Evolutionary conservation across 1,139 yeast species (phyloP).

Genomic region (Candida sanyaensis): DNA sequence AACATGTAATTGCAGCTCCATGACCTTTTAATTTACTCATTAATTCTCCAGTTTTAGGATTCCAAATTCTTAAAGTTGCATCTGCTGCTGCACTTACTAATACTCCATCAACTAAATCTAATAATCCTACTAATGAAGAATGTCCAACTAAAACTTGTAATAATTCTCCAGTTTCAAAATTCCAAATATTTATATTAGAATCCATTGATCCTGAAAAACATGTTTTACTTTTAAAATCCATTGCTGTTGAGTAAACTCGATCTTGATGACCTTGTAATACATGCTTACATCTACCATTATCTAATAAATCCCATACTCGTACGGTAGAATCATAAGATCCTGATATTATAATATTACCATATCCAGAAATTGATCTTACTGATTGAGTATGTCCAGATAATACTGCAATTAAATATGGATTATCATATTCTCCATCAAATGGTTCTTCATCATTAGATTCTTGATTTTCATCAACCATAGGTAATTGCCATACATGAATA

Average conservation of each 20-base stretch:
- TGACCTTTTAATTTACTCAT: constrained; percentile 79
- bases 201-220: constrained; percentile 96
- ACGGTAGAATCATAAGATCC: constrained; percentile 93
- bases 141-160: constrained; percentile 78
- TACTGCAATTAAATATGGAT: constrained; percentile 76
- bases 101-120: constrained; percentile 74
- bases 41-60: constrained; percentile 74
- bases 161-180: constrained; percentile 71
- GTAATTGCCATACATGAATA: constrained; percentile 85
- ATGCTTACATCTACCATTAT: constrained; percentile 70
- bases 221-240: constrained; percentile 71
- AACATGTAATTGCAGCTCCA: constrained; percentile 87
- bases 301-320: constrained; percentile 85
- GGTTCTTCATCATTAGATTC: constrained; percentile 34
- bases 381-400: constrained; percentile 84
- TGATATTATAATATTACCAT: constrained; percentile 80
- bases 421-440: constrained; percentile 42
- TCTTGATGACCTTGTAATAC: constrained; percentile 83
- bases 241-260: constrained; percentile 82
- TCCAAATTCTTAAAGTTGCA: constrained; percentile 89
- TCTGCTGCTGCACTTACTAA: constrained; percentile 98
- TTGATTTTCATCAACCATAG: constrained; percentile 50
- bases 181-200: constrained; percentile 88
- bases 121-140: constrained; percentile 82
- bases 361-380: constrained; percentile 86